phyloP scores from a whole-genome alignment of 768 basidiomycete species.

The Hericium alpestre region DNA sequence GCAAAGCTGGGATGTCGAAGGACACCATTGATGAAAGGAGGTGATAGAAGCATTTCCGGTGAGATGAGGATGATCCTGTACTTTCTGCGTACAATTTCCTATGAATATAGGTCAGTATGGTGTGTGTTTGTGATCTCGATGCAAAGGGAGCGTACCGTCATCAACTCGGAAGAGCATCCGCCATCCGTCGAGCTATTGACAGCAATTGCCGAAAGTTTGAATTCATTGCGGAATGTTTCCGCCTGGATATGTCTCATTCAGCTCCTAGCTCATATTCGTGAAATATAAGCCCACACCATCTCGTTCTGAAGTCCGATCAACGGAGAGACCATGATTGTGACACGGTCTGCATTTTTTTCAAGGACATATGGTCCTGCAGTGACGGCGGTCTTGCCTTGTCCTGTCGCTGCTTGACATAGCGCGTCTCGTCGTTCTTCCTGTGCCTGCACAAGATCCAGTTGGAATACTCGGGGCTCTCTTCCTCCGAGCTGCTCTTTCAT shows the following conservation, averaged over 20 bases:
- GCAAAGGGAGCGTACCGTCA: slow-evolving; percentile 23
- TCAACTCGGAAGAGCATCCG: slow-evolving; percentile 16
- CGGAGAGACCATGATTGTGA: slow-evolving; percentile 29
- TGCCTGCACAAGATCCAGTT: slow-evolving; percentile 19
- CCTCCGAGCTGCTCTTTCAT: slow-evolving; percentile 15
- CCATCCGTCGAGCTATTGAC: slow-evolving; percentile 23
- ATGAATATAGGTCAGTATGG: background rate
- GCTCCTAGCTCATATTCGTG: no score
- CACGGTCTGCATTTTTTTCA: slow-evolving; percentile 16
- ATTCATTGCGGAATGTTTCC: slow-evolving; percentile 22
- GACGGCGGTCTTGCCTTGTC: slow-evolving; percentile 27
- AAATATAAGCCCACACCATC: no score
- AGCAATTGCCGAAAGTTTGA: slow-evolving; percentile 20
- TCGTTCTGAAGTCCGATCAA: slow-evolving; percentile 30
- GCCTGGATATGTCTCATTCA: slow-evolving; percentile 13
- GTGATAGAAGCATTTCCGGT: slow-evolving; percentile 21
- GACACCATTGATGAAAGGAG: slow-evolving; percentile 15
- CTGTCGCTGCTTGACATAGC: slow-evolving; percentile 27
- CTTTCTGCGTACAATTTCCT: slow-evolving; percentile 11
- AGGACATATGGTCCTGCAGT: slow-evolving; percentile 28
- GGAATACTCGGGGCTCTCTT: slow-evolving; percentile 16
- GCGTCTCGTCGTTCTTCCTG: slow-evolving; percentile 23
- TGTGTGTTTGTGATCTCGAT: no score
- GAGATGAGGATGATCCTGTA: slow-evolving; percentile 19
- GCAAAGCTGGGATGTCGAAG: slow-evolving; percentile 16